These are phyloP conservation scores for Rachicladosporium sp. DNA, from an alignment of 2,329 filamentous ascomycete genomes.

Conservation along the genomic window DNA sequence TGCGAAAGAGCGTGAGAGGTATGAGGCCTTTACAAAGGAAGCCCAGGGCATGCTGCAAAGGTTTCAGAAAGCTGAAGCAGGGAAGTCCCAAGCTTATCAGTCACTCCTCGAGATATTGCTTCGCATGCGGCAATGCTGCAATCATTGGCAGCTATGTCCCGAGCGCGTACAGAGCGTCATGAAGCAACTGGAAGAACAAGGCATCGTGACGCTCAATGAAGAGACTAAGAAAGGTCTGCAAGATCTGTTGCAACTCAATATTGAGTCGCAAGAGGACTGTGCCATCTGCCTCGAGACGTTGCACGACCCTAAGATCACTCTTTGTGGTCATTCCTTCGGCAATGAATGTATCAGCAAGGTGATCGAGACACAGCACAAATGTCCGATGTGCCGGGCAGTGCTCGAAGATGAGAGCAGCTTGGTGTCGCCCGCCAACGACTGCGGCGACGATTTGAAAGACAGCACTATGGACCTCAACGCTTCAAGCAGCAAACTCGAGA, in stretches of 20 bases:
- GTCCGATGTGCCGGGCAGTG: conserved; percentile 68
- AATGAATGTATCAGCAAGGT: conserved; percentile 59
- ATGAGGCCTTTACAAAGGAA: conserved; percentile 61
- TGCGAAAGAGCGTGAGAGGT: conserved; percentile 62
- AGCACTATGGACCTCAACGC: conserved; percentile 42
- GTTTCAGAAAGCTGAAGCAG: conserved; percentile 36
- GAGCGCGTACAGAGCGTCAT: conserved; percentile 63
- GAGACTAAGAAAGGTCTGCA: conserved; percentile 64
- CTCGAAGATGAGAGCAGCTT: conserved; percentile 48
- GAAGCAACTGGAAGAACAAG: conserved; percentile 53
- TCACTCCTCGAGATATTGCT: conserved; percentile 70
- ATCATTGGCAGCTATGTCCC: conserved; percentile 75
- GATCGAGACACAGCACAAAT: conserved; percentile 64
- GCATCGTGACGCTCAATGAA: conserved; percentile 55
- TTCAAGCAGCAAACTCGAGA: conserved; percentile 72
- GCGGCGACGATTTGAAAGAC: conserved; percentile 35
- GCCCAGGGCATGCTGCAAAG: conserved; percentile 58
- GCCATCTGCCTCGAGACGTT: conserved; percentile 66
- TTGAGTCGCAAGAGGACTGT: conserved; percentile 74
- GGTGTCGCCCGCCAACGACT: conserved; percentile 49
- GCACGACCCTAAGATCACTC: conserved; percentile 65
- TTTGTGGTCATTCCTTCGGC: conserved; percentile 74
- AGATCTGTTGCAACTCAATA: conserved; percentile 60
- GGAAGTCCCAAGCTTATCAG: conserved; percentile 46
- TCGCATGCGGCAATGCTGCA: conserved; percentile 73